Base-by-base conservation (phyloP, 305 asterid species). In the Solanum aculeatissimum region DNA sequence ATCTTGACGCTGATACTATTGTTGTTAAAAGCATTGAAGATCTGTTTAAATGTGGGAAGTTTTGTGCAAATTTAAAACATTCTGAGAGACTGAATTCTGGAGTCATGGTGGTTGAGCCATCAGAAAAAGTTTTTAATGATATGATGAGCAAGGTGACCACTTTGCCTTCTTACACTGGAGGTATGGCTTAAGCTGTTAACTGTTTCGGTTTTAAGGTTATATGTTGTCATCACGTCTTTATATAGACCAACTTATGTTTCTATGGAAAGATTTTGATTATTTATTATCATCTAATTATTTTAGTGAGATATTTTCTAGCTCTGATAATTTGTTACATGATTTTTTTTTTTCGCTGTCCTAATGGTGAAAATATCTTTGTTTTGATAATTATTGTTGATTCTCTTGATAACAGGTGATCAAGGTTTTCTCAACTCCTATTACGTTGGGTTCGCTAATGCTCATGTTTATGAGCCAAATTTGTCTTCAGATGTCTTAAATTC, bases 1-100 rank as follows among this genome's bases (percentile, higher is more conserved):
- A 93, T 90, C 98, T 96, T 87, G 99, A 96, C 85, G 99, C 99
- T 87, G 99, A 96, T 93, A 96, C 98, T 19, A 91, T 96, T 74
- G 99, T 96, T 62, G 97, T 96, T 60, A 96, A 96, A 94, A 92
- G 90, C 90, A 91, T 96, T 81, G 98, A 96, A 57, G 98, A 91
- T 91, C 92, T 94, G 86, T 96, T 94, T 89, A 96, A 93, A 88
- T 94, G 99, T 85, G 92, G 88, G 23, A 96, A 93, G 88, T 96
- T 96, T 65, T 94, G 99, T 88, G 98, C 99, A 80, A 94, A 94
- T 90, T 91, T 94, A 88, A 96, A 94, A 91, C 98, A 94, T 88
- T 96, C 99, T 13, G 98, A 96, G 86, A 94, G 97, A 91, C 86
- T 96, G 89, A 94, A 96, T 90, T 96, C 99, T 18, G 99, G 99